Evolutionary conservation across 345 rosid species (phyloP).

Genomic region (Diplotaxis tenuifolia): DNA sequence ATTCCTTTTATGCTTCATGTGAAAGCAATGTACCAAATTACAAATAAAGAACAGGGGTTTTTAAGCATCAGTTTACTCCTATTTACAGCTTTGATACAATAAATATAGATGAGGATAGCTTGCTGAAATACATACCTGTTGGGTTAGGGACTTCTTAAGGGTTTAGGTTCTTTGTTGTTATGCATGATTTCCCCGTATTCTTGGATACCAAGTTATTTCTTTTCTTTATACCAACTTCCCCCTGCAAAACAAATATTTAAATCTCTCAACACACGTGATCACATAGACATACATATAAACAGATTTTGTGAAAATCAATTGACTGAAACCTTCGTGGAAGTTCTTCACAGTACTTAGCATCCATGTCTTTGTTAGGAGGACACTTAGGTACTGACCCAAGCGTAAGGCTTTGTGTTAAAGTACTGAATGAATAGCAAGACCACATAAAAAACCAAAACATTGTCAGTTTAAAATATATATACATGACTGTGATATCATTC

Average conservation of each 20-base stretch:
- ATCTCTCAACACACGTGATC: background rate
- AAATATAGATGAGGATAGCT: background rate
- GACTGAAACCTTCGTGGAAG: conserved; percentile 43
- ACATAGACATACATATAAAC: background rate
- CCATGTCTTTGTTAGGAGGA: conserved; percentile 66
- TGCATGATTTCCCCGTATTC: conserved; percentile 41
- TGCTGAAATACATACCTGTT: background rate
- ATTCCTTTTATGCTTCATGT: conserved; percentile 45
- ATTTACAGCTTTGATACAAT: background rate
- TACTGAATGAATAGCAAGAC: conserved; percentile 42
- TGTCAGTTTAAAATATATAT: background rate
- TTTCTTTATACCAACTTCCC: conserved; percentile 41
- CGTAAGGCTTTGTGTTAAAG: conserved; percentile 56
- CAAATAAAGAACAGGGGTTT: background rate
- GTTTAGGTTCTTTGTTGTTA: conserved; percentile 35
- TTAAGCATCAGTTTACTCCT: background rate
- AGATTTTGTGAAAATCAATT: background rate
- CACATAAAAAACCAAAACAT: background rate
- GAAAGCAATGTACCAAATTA: background rate
- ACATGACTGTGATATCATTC: background rate
- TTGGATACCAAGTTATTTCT: conserved; percentile 40
- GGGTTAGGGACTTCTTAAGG: conserved; percentile 27
- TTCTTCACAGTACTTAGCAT: conserved; percentile 49
- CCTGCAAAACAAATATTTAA: conserved; percentile 36
- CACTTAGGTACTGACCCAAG: conserved; percentile 38